phyloP scores from a whole-genome alignment of 2,329 filamentous ascomycete genomes.

The Penicillium aurantiogriseum region DNA sequence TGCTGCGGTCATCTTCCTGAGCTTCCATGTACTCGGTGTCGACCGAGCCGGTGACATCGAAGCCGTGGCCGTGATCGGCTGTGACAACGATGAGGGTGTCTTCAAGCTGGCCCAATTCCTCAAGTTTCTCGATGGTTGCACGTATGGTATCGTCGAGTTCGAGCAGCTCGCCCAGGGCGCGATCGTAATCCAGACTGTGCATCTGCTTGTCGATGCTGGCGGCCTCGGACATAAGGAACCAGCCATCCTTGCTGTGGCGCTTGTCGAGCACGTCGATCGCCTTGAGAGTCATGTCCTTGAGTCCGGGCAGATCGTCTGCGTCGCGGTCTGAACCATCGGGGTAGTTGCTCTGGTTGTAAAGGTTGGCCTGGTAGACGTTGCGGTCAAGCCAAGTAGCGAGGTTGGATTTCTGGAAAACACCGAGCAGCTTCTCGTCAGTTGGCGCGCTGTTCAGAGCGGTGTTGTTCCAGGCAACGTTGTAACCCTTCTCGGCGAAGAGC shows the following conservation, averaged over 20 bases:
- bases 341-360: constrained; percentile 64
- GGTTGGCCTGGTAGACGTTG: constrained; percentile 73
- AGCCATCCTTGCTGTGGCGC: constrained; percentile 66
- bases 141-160: constrained; percentile 82
- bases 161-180: constrained; percentile 77
- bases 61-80: constrained; percentile 86
- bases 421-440: constrained; percentile 64
- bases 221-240: constrained; percentile 85
- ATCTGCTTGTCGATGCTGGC: constrained; percentile 89
- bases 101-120: constrained; percentile 63
- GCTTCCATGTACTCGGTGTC: constrained; percentile 74
- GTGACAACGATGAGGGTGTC: constrained; percentile 78
- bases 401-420: constrained; percentile 72
- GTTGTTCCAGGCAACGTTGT: constrained; percentile 71
- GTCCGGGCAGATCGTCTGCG: constrained; percentile 73
- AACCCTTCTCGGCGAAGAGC: constrained; percentile 69
- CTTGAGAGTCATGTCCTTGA: constrained; percentile 89
- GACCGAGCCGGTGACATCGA: constrained; percentile 79
- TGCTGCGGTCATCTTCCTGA: constrained; percentile 65
- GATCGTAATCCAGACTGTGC: constrained; percentile 81
- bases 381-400: constrained; percentile 84
- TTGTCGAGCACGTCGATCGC: constrained; percentile 74
- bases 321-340: constrained; percentile 63
- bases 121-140: constrained; percentile 69
- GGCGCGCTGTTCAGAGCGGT: constrained; percentile 62